Evolutionary conservation across 306 rosid genomes (phyloP), one percentile per base, ranked within the genome.

Genomic region (Begonia loranthoides): DNA sequence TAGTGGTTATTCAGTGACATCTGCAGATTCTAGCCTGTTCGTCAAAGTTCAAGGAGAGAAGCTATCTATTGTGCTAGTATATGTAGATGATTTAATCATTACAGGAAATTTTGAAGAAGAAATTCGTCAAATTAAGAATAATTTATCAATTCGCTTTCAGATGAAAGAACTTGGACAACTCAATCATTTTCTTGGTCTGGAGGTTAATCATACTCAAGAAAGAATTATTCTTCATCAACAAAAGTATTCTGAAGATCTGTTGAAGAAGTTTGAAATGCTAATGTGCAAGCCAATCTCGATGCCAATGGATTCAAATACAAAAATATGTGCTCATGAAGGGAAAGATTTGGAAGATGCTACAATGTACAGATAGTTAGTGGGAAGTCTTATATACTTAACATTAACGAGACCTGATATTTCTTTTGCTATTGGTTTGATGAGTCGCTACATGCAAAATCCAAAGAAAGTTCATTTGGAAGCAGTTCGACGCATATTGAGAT

Each of bases 321-420:
- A 61, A 12, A 28, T 61, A 14, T 53, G 53, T 45, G 38, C 59
- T 2, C 21, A 44, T 52, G 38, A 61, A 43, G 59, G 39, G 8
- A 61, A 61, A 45, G 9, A 34, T 9, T 58, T 58, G 2, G 16
- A 58, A 38, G 63, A 58, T 58, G 47, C 46, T 3, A 49, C 34
- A 1, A 48, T 58, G 48, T 34, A 58, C 13, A 2, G 13, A 5
- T 16, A 58, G 38, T 7, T 48, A 6, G 63, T 58, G 5, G 63
- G 55, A 4, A 61, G 58, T 52, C 36, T 52, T 4, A 52, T 61
- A 17, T 41, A 61, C 12, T 16, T 61, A 4, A 61, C 45, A 4
- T 15, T 52, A 13, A 19, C 43, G 8, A 11, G 45, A 28, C 45
- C 22, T 1, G 9, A 6, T 17, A 53, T 53, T 53, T 53, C 40